These are phyloP conservation scores for Neofusicoccum ribis DNA, from an alignment of 2,329 filamentous ascomycete species.

Conservation along the genomic window DNA sequence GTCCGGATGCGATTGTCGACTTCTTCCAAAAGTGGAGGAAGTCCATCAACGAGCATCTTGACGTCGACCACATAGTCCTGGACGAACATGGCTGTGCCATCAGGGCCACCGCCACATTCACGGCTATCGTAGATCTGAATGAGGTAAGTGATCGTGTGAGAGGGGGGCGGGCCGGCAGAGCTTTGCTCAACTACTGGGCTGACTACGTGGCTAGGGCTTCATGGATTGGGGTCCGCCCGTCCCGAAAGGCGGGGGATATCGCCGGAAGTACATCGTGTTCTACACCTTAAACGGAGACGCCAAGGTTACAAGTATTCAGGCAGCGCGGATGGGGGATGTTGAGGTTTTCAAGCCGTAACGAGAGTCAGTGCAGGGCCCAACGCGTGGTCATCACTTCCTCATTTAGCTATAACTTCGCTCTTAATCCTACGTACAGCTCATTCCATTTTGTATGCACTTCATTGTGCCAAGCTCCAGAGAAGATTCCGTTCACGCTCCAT, in stretches of 20 bases:
- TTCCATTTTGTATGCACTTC: too few species aligned
- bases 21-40: not conserved
- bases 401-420: too few species aligned
- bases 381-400: too few species aligned
- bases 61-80: not conserved
- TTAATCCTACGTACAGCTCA: too few species aligned
- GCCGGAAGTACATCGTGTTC: not conserved
- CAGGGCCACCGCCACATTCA: not conserved
- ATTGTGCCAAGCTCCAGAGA: too few species aligned
- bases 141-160: not conserved
- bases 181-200: not conserved
- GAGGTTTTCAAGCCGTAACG: not conserved
- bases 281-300: not conserved
- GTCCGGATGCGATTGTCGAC: not conserved
- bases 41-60: not conserved
- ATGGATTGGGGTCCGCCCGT: not conserved
- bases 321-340: not conserved
- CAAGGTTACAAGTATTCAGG: not conserved
- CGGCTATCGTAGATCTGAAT: not conserved
- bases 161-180: not conserved
- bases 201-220: not conserved
- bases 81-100: not conserved
- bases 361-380: too few species aligned
- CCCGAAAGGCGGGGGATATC: not conserved
- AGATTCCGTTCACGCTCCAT: conserved; percentile 22